phyloP scores from a whole-genome alignment of 768 basidiomycete genomes.

The Amanita thiersii region DNA sequence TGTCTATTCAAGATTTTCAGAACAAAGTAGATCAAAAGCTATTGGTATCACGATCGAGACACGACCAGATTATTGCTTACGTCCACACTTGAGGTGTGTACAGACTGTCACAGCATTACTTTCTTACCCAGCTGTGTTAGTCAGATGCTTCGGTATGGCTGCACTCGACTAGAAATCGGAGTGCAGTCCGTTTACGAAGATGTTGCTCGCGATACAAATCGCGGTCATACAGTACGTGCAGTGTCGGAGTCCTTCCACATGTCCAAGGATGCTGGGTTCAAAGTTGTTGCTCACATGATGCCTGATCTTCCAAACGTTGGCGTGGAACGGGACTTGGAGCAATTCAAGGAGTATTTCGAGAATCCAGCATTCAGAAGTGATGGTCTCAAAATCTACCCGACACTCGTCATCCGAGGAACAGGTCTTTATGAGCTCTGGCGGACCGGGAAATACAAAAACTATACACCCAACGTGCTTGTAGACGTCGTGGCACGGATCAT shows the following conservation, averaged over 20 bases:
- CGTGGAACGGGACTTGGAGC: conserved; percentile 92
- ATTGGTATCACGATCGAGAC: conserved; percentile 99
- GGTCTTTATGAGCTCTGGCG: conserved; percentile 95
- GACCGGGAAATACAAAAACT: conserved; percentile 97
- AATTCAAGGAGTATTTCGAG: conserved; percentile 99
- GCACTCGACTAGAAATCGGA: conserved; percentile 96
- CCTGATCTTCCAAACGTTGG: conserved; percentile 98
- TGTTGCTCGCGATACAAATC: conserved; percentile 96
- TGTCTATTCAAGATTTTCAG: conserved; percentile 60
- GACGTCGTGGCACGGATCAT: conserved; percentile 96
- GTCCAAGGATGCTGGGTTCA: conserved; percentile 98
- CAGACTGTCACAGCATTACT: neutral
- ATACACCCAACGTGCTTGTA: conserved; percentile 96
- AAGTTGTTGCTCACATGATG: conserved; percentile 99
- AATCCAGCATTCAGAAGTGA: conserved; percentile 97
- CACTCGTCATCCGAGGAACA: conserved; percentile 94
- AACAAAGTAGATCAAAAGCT: conserved; percentile 95
- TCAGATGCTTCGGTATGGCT: conserved; percentile 99
- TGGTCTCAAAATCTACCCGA: conserved; percentile 97
- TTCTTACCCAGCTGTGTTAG: conserved; percentile 27
- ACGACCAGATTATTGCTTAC: conserved; percentile 94
- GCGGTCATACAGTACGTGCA: conserved; percentile 96
- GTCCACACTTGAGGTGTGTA: conserved; percentile 81
- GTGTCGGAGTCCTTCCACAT: conserved; percentile 97
- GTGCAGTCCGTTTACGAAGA: conserved; percentile 99